These are phyloP conservation scores for Isabelozyma pseudorhagii DNA, from an alignment of 805 yeast genomes.

Conservation along the genomic window DNA sequence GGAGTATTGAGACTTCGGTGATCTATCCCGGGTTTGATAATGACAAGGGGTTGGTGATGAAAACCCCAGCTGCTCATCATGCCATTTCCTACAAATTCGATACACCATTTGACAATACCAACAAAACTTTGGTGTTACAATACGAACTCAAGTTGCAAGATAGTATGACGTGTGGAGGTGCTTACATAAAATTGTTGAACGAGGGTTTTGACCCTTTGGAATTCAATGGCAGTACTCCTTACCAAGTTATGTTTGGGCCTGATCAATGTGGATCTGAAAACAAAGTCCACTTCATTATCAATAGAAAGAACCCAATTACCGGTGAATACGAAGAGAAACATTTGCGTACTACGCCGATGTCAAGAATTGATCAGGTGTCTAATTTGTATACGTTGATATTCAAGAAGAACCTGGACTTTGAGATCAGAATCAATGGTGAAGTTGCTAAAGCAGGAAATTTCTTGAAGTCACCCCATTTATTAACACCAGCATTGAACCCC, in stretches of 20 bases:
- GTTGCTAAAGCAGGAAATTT: slow-evolving; percentile 69
- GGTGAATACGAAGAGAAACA: slow-evolving; percentile 68
- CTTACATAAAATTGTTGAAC: slow-evolving; percentile 73
- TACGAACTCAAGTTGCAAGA: slow-evolving; percentile 85
- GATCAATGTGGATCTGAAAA: slow-evolving; percentile 83
- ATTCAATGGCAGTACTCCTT: slow-evolving; percentile 66
- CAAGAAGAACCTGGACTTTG: slow-evolving; percentile 62
- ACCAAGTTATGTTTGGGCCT: slow-evolving; percentile 92
- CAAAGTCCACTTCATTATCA: slow-evolving; percentile 74
- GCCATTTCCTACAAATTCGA: slow-evolving; percentile 71
- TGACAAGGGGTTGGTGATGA: slow-evolving; percentile 77
- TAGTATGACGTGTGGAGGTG: slow-evolving; percentile 83
- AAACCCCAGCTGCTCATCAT: slow-evolving; percentile 73
- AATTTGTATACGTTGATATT: slow-evolving; percentile 76
- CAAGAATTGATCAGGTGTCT: slow-evolving; percentile 53
- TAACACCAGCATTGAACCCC: slow-evolving; percentile 67
- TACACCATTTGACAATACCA: slow-evolving; percentile 54
- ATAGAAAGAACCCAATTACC: slow-evolving; percentile 51
- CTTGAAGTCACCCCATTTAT: slow-evolving; percentile 45
- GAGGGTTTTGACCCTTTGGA: slow-evolving; percentile 33
- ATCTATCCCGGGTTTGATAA: slow-evolving; percentile 56
- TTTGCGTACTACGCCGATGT: slow-evolving; percentile 63
- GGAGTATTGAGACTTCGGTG: slow-evolving; percentile 59
- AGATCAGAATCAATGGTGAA: slow-evolving; percentile 80
- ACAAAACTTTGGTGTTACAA: slow-evolving; percentile 73